Evolutionary conservation across 768 basidiomycete genomes (phyloP), one percentile per base, ranked within the genome.

Genomic region (Suillus subalutaceus): DNA sequence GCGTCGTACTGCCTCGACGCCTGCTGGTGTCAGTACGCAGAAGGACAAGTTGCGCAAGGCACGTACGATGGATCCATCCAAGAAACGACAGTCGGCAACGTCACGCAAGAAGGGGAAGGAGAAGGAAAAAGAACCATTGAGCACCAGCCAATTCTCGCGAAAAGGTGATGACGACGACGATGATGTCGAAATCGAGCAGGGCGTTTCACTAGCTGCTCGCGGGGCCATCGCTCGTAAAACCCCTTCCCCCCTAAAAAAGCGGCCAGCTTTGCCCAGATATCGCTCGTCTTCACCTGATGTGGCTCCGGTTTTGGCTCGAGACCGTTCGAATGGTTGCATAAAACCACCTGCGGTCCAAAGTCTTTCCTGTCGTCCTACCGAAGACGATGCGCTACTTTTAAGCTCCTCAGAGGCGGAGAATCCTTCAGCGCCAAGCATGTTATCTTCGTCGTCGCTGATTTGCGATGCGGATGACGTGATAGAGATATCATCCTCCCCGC

Each of bases 131-230:
- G 68, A 70, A 40, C 72, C 75, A 40, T 69, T 68, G 15, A 77
- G 80, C 10, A 70, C 71, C 0, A 85, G 81, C 59, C 82, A 83
- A 72, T 78, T 86, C 48, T 82, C 80, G 16, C 76, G 74, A 38
- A 79, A 81, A 69, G 85, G 78, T 5, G 75, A 75, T 18, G 86
- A 88, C 62, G 88, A 89, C 70, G 80, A 81, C 1, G 84, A 85
- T 62, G 86, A 90, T 67, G 72, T 83, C 70, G 87, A 86, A 12
- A 84, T 87, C 40, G 86, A 88, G 72, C 74, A 73, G 12, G 85
- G 84, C 6, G 67, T 80, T 7, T 69, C 76, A 61, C 23, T 10
- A 18, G 23, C 40, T 48, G 52, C 67, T 30, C 38, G 41, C 32
- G 40, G 55, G 26, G 41, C 32, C 18, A 63, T 67, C 65, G 13